A percentile compares a stretch with the other conserved stretches of the same genome.
These are phyloP conservation scores for Achaetomiella virescens DNA, from an alignment of 495 filamentous ascomycete species.

Conservation along the genomic window DNA sequence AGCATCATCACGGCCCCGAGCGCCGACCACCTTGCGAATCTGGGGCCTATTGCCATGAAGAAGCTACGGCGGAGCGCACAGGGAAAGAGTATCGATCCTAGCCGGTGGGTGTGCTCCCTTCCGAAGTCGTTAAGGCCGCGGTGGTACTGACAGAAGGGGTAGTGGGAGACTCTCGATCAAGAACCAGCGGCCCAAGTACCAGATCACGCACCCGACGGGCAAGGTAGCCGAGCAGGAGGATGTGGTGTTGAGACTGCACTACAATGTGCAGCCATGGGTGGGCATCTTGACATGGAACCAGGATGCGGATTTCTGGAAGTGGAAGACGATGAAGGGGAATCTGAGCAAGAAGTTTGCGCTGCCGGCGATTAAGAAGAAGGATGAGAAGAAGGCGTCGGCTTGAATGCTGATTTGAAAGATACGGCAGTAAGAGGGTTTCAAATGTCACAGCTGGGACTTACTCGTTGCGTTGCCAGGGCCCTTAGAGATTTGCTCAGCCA, in stretches of 20 bases:
- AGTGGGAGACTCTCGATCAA: constrained; percentile 65
- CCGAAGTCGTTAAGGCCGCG: neutral
- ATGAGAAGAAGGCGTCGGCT: constrained; percentile 16
- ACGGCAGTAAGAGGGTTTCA: neutral
- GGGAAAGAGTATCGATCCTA: constrained; percentile 48
- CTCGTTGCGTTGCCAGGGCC: too few species aligned
- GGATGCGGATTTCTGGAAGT: constrained; percentile 50
- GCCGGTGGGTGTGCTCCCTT: constrained; percentile 30
- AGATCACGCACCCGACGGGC: constrained; percentile 80
- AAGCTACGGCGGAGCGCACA: constrained; percentile 47
- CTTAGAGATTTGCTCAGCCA: too few species aligned
- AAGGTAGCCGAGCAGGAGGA: constrained; percentile 62
- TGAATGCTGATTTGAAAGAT: neutral
- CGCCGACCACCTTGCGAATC: constrained; percentile 49
- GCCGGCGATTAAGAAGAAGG: constrained; percentile 64
- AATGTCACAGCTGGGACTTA: neutral
- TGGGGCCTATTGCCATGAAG: constrained; percentile 45
- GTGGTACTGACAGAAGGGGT: neutral
- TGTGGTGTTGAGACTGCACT: constrained; percentile 72
- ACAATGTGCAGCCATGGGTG: constrained; percentile 98
- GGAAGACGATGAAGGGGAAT: constrained; percentile 58
- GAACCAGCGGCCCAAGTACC: constrained; percentile 85
- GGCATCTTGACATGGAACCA: constrained; percentile 76
- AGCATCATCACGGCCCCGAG: constrained; percentile 72
- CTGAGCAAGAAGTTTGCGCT: constrained; percentile 64